phyloP scores from a whole-genome alignment of 2,329 filamentous ascomycete genomes.

The Fusarium succisae region DNA sequence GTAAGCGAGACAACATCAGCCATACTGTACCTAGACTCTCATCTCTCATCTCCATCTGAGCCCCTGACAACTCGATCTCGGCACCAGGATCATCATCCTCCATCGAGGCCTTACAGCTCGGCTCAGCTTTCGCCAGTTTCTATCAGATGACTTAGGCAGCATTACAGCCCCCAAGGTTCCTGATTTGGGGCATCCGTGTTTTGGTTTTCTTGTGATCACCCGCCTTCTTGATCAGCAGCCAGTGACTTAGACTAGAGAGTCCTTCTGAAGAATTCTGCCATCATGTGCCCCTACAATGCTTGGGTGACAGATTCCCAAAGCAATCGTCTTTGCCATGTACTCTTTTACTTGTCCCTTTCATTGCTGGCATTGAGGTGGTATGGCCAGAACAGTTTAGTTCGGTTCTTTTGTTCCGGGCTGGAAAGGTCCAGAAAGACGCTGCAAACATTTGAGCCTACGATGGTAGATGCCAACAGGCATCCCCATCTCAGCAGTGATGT shows the following conservation, averaged over 20 bases:
- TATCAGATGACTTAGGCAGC: slow-evolving; percentile 19
- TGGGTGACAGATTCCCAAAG: slow-evolving; percentile 13
- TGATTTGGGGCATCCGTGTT: not conserved
- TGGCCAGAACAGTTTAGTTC: not conserved
- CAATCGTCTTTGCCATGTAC: not conserved
- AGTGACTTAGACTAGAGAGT: not conserved
- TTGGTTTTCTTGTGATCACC: not conserved
- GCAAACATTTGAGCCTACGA: not conserved
- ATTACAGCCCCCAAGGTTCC: slow-evolving; percentile 1
- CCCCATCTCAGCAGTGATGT: not conserved
- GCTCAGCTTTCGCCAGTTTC: slow-evolving; percentile 3
- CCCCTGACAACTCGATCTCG: slow-evolving; percentile 3
- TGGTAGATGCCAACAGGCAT: not conserved
- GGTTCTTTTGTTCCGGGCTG: not conserved
- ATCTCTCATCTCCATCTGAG: not conserved
- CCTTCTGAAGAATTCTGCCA: slow-evolving; percentile 3
- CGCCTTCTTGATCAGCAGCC: not conserved
- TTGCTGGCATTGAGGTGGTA: not conserved
- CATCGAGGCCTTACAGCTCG: slow-evolving; percentile 15
- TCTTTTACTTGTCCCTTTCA: slow-evolving; percentile 20
- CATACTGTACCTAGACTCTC: not conserved
- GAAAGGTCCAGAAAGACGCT: not conserved
- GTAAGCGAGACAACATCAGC: not conserved
- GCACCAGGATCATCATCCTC: slow-evolving; percentile 13
- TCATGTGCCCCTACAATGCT: slow-evolving; percentile 23